These are phyloP conservation scores for Tetrapisispora taiwanensis DNA, from an alignment of 805 yeast species.

Conservation along the genomic window DNA sequence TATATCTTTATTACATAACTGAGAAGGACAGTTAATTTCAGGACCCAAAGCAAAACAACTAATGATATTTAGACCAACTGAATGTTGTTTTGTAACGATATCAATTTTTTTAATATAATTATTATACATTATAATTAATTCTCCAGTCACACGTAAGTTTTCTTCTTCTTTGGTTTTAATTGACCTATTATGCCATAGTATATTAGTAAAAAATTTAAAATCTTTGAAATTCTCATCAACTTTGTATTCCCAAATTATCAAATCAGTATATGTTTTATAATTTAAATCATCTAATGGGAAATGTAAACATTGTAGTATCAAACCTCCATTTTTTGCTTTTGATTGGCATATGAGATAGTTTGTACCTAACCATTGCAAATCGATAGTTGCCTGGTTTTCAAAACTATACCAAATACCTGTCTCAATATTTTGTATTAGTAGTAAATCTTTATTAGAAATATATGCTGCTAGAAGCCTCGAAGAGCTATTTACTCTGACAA, in stretches of 20 bases:
- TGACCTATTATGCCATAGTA: constrained; percentile 12
- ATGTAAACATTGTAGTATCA: constrained; percentile 17
- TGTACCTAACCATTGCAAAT: constrained; percentile 27
- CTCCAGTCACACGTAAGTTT: constrained; percentile 22
- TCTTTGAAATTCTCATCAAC: constrained; percentile 10
- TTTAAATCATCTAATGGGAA: constrained; percentile 15
- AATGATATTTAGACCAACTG: constrained; percentile 18
- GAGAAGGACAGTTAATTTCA: constrained; percentile 9
- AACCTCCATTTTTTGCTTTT: constrained; percentile 14
- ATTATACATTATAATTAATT: constrained; percentile 17
- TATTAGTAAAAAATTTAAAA: constrained; percentile 16
- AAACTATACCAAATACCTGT: constrained; percentile 24
- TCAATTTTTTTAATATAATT: constrained; percentile 18
- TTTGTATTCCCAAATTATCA: constrained; percentile 21
- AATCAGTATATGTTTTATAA: constrained; percentile 8
- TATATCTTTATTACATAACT: constrained; percentile 4
- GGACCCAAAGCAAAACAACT: constrained; percentile 17
- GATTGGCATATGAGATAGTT: constrained; percentile 23
- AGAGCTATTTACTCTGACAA: constrained; percentile 17
- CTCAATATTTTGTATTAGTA: constrained; percentile 22
- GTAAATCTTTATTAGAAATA: constrained; percentile 25
- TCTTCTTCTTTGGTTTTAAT: constrained; percentile 13
- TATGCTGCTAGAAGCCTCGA: constrained; percentile 20
- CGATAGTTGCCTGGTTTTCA: constrained; percentile 15
- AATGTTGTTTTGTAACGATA: constrained; percentile 17